Conservation (phyloP, 1,284 basidiomycete species). For the Apiotrichum laibachii region DNA sequence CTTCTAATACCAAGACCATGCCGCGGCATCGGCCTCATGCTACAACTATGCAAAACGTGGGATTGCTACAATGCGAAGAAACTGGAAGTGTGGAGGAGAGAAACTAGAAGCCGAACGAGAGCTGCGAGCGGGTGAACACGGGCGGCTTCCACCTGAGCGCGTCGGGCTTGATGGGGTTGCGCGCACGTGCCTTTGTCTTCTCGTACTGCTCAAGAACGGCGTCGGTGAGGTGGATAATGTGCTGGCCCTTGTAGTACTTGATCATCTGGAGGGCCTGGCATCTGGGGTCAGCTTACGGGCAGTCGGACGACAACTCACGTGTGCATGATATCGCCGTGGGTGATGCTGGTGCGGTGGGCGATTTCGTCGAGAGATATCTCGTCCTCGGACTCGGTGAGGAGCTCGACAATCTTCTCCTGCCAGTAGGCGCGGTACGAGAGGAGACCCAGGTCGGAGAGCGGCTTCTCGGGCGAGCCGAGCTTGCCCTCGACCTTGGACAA, state of each 20-base stretch:
- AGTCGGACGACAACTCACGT: constrained; percentile 63
- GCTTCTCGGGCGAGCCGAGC: constrained; percentile 96
- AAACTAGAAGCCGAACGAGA: constrained; percentile 76
- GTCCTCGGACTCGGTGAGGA: constrained; percentile 69
- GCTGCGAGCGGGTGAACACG: constrained; percentile 82
- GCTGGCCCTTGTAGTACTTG: constrained; percentile 93
- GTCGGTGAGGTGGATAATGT: constrained; percentile 90
- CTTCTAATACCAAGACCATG: too few relatives aligned
- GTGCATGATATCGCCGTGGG: constrained; percentile 95
- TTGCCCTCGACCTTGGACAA: constrained; percentile 95
- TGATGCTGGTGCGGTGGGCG: constrained; percentile 93
- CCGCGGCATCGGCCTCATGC: too few relatives aligned
- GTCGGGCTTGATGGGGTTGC: constrained; percentile 75
- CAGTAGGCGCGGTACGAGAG: constrained; percentile 94
- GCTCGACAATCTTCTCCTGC: constrained; percentile 94
- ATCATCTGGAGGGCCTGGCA: constrained; percentile 92
- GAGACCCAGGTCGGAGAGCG: constrained; percentile 89
- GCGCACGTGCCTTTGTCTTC: constrained; percentile 75
- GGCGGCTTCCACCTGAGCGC: constrained; percentile 88
- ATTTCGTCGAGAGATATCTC: constrained; percentile 94
- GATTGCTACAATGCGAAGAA: not conserved
- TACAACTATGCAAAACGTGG: too few relatives aligned
- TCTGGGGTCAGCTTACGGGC: constrained; percentile 52
- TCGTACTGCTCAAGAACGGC: constrained; percentile 86
- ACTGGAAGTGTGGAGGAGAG: not conserved